phyloP scores from a whole-genome alignment of 148 eudicot genomes.

The Fallopia convolvulus region DNA sequence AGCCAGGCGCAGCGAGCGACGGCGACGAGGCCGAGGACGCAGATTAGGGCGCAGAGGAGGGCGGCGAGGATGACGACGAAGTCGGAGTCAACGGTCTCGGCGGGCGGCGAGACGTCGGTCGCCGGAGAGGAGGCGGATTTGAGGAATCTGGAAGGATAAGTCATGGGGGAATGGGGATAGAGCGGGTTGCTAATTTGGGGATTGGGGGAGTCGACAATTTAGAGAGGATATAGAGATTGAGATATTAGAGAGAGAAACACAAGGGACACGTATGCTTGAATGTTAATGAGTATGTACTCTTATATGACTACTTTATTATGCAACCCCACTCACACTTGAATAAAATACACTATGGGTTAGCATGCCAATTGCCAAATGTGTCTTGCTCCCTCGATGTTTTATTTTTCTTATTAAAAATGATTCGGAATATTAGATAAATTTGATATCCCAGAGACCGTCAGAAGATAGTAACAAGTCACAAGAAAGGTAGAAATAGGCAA shows the following conservation, averaged over 20 bases:
- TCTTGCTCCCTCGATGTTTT: no score
- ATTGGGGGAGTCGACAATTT: neutral
- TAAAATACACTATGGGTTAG: neutral
- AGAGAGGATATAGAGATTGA: slow-evolving; percentile 3
- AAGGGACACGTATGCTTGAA: neutral
- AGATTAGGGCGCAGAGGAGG: slow-evolving; percentile 66
- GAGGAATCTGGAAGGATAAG: slow-evolving; percentile 17
- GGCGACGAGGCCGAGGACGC: slow-evolving; percentile 73
- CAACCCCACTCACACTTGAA: neutral
- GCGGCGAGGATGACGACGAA: slow-evolving; percentile 70
- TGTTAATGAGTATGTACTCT: neutral
- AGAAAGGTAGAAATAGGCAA: no score
- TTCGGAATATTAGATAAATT: no score
- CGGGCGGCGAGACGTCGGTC: neutral
- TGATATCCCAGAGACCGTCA: no score
- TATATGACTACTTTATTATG: neutral
- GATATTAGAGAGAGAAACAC: slow-evolving; percentile 15
- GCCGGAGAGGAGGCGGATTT: slow-evolving; percentile 19
- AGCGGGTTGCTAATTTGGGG: neutral
- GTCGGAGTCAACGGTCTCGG: slow-evolving; percentile 34
- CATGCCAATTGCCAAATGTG: no score
- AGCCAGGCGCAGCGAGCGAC: slow-evolving; percentile 78
- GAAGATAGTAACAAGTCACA: no score
- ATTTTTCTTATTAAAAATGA: no score
- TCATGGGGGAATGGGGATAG: slow-evolving; percentile 13